Evolutionary conservation across 768 basidiomycete genomes (phyloP), one percentile per base, ranked within the genome.

Genomic region (Mycena floridula): DNA sequence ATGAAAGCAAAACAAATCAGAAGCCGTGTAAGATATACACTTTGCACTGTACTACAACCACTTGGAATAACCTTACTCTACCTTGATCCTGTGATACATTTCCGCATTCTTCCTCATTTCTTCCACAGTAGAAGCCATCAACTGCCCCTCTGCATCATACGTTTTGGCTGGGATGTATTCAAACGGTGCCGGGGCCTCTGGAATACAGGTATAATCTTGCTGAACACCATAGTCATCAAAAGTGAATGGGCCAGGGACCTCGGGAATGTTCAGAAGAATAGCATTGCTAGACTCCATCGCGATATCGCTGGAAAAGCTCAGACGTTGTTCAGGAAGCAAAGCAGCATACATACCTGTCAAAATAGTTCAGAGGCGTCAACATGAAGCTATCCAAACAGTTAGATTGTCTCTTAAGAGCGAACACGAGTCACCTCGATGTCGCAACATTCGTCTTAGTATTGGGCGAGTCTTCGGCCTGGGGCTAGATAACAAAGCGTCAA

Each of bases 401-500:
- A 26, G 37, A 16, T 5, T 39, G 9, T 30, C 16, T n/a, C 25
- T 38, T 18, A 25, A 9, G 13, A 44, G 40, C 30, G 22, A 27
- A 3, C 2, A 28, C 6, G 22, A 47, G 64, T 30, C 46, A 76
- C 77, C 72, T 77, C 0, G 77, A 75, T 12, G 75, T 61, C 3
- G 81, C 79, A 13, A 66, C 60, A 53, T 74, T 80, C 5, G 76
- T 77, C 44, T 76, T 72, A 2, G 77, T 82, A 51, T 74, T 78
- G 1, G 81, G 81, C 1, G 74, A 68, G 59, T 83, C 81, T 59
- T 84, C 82, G 4, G 82, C 73, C 53, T 78, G 74, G 1, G 79
- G 79, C 74, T 76, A 43, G 8, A 26, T 21, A 24, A 36, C 6
- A 47, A 20, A 24, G 25, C 15, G 22, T 38, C 25, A 40, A 44